Evolutionary conservation across 179 eudicot species (phyloP).

Genomic region (Silene noctiflora): DNA sequence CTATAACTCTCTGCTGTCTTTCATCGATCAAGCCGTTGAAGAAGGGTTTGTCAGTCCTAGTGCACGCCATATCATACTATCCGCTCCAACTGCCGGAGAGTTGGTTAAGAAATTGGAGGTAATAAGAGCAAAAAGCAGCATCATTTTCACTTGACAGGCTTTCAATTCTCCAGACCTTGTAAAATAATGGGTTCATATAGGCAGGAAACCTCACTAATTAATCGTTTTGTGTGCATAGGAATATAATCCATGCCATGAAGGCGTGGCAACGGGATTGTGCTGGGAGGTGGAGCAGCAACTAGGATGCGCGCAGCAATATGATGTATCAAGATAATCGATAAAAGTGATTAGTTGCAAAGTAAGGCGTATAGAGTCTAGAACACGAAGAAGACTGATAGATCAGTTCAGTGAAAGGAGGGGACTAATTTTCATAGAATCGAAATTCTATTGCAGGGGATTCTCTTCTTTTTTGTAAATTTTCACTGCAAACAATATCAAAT

Average conservation of each 20-base stretch:
- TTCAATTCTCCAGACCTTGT: no score
- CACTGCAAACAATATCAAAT: conserved; percentile 29
- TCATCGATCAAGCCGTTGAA: conserved; percentile 87
- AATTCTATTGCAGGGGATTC: conserved; percentile 25
- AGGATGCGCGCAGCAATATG: conserved; percentile 43
- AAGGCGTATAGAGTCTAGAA: conserved; percentile 11
- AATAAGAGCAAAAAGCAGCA: background rate
- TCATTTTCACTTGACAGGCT: background rate
- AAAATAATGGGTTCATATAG: no score
- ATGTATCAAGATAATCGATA: conserved; percentile 37
- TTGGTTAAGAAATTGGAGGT: conserved; percentile 78
- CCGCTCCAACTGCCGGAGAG: conserved; percentile 75
- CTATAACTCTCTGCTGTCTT: conserved; percentile 68
- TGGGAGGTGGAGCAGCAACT: conserved; percentile 78
- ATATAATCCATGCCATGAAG: conserved; percentile 68
- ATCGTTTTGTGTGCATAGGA: conserved; percentile 40
- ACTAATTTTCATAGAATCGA: conserved; percentile 27
- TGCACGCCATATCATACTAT: conserved; percentile 76
- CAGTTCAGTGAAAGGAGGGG: conserved; percentile 7
- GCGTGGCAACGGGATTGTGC: conserved; percentile 64
- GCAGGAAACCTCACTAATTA: background rate
- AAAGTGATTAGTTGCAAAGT: background rate
- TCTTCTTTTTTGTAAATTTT: conserved; percentile 26
- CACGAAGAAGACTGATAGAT: conserved; percentile 28
- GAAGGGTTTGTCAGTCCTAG: conserved; percentile 83